These are phyloP conservation scores for Dichomitus squalens DNA, from an alignment of 1,284 basidiomycete species.

Conservation along the genomic window DNA sequence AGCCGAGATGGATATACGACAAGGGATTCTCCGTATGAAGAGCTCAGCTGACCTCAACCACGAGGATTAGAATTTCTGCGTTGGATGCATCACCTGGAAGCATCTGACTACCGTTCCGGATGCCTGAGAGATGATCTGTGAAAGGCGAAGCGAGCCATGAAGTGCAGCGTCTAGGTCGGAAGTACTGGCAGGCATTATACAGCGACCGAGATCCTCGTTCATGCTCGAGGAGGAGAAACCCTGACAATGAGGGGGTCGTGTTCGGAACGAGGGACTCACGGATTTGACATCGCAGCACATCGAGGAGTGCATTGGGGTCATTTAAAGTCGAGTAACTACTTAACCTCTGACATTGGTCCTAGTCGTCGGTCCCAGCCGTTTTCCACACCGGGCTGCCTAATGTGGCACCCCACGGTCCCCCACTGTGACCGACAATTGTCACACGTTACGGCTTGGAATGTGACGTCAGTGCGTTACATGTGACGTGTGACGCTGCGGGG, in stretches of 20 bases:
- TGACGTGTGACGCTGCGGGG: constrained; percentile 24
- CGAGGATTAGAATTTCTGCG: neutral
- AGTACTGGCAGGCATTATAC: constrained; percentile 1
- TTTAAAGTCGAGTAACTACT: neutral
- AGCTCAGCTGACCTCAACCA: constrained; percentile 1
- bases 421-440: constrained; percentile 4
- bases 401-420: neutral
- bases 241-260: neutral
- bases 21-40: constrained; percentile 11
- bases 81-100: neutral
- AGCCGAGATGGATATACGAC: constrained; percentile 7
- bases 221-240: constrained; percentile 1
- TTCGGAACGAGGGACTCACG: neutral
- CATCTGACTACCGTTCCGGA: constrained; percentile 4
- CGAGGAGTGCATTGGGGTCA: neutral
- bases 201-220: constrained; percentile 13
- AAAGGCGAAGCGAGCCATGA: neutral
- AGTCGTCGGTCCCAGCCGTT: neutral
- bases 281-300: neutral
- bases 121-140: constrained; percentile 3
- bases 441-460: constrained; percentile 2
- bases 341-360: neutral
- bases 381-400: neutral
- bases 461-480: constrained; percentile 21
- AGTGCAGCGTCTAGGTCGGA: constrained; percentile 6